These are phyloP conservation scores for Candida silvicultrix DNA, from an alignment of 805 yeast species.

Conservation along the genomic window DNA sequence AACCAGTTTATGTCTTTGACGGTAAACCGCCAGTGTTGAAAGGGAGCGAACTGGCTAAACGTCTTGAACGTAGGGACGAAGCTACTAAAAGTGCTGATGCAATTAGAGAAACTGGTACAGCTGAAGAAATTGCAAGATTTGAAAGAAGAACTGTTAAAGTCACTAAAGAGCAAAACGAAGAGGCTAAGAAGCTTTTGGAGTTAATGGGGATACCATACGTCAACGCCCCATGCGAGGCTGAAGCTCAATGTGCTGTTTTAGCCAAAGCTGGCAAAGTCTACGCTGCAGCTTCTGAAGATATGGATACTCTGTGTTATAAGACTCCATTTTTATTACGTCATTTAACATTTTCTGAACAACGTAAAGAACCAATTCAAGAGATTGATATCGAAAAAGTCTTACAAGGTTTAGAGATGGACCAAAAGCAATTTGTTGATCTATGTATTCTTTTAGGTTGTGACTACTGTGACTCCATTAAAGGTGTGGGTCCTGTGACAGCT, in stretches of 20 bases:
- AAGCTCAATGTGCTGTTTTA: slow-evolving; percentile 94
- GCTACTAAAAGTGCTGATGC: slow-evolving; percentile 73
- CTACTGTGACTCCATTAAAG: slow-evolving; percentile 91
- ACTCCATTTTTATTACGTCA: slow-evolving; percentile 83
- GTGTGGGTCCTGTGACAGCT: slow-evolving; percentile 96
- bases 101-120: slow-evolving; percentile 73
- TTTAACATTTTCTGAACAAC: slow-evolving; percentile 88
- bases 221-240: slow-evolving; percentile 97
- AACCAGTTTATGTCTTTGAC: slow-evolving; percentile 95
- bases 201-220: slow-evolving; percentile 95
- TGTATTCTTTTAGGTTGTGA: slow-evolving; percentile 96
- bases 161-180: slow-evolving; percentile 86
- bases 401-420: slow-evolving; percentile 70
- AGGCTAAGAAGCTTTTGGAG: slow-evolving; percentile 72
- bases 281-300: slow-evolving; percentile 98
- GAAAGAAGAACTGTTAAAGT: slow-evolving; percentile 89
- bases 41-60: slow-evolving; percentile 86
- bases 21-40: slow-evolving; percentile 96
- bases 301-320: slow-evolving; percentile 94
- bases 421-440: slow-evolving; percentile 75
- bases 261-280: slow-evolving; percentile 88
- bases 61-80: slow-evolving; percentile 73
- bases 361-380: slow-evolving; percentile 89
- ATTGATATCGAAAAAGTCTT: slow-evolving; percentile 61
- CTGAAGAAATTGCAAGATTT: slow-evolving; percentile 65